Evolutionary conservation across 441 rosid species (phyloP).

Genomic region (Metrosideros polymorpha): DNA sequence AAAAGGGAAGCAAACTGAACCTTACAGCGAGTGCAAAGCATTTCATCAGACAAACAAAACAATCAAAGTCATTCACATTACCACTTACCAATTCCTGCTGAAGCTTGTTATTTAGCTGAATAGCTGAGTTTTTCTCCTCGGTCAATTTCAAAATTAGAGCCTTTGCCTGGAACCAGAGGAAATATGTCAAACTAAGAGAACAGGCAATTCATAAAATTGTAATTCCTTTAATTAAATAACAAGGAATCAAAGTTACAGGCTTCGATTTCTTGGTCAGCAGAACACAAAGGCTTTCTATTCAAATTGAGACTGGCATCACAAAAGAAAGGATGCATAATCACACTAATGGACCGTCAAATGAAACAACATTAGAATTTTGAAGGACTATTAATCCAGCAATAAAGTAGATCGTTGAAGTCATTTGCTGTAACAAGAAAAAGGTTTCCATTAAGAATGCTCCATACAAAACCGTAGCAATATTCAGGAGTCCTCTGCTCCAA

Average conservation of each 20-base stretch:
- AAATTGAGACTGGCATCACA: background rate
- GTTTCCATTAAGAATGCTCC: background rate
- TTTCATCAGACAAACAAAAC: background rate
- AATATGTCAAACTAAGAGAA: background rate
- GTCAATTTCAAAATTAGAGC: conserved; percentile 51
- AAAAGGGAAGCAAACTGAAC: background rate
- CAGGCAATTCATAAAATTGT: background rate
- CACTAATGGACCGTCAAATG: background rate
- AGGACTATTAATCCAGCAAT: background rate
- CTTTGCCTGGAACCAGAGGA: conserved; percentile 39
- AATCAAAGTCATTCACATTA: background rate
- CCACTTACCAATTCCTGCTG: conserved; percentile 69
- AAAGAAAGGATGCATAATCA: background rate
- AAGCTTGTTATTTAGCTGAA: conserved; percentile 53
- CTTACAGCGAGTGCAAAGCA: background rate
- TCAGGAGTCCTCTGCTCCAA: background rate
- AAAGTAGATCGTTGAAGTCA: background rate
- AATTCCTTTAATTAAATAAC: background rate
- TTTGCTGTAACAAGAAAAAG: background rate
- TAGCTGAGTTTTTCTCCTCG: conserved; percentile 48
- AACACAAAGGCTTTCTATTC: background rate
- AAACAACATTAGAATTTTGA: background rate
- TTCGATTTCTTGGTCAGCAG: background rate
- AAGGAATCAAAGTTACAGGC: background rate
- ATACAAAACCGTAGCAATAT: background rate